A percentile compares a stretch with the other conserved stretches of the same genome.
Evolutionary conservation across 2,329 filamentous ascomycete species (phyloP).

Genomic region (Penicillium sp.): DNA sequence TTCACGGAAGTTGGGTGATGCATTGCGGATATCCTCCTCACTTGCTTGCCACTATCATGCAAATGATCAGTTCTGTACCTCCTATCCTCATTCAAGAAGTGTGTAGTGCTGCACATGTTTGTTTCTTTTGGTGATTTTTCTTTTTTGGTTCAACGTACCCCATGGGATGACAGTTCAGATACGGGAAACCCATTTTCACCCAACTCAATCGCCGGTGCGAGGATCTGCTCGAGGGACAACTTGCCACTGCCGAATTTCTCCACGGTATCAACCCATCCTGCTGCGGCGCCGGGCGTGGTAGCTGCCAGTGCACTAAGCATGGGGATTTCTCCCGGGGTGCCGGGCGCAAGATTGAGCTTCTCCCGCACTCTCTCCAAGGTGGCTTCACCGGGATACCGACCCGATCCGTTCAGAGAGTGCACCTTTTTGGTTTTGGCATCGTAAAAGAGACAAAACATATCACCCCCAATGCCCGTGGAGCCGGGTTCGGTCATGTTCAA

Average conservation of each 20-base stretch:
- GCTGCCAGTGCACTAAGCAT: conserved; percentile 71
- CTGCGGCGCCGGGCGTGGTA: conserved; percentile 83
- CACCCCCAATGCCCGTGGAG: conserved; percentile 90
- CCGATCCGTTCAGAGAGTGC: conserved; percentile 84
- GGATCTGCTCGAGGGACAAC: conserved; percentile 66
- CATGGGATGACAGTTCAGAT: conserved; percentile 65
- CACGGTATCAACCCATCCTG: conserved; percentile 86
- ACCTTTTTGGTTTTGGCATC: conserved; percentile 76
- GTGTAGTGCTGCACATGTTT: too few relatives aligned
- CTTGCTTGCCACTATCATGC: conserved; percentile 62
- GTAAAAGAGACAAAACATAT: conserved; percentile 95
- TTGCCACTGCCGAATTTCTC: conserved; percentile 86
- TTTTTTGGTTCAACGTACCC: conserved; percentile 47
- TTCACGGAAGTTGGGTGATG: conserved; percentile 80
- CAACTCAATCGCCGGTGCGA: conserved; percentile 75
- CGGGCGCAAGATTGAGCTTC: conserved; percentile 60
- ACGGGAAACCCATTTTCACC: conserved; percentile 88
- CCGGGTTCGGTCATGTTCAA: conserved; percentile 90
- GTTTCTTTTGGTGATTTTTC: too few relatives aligned
- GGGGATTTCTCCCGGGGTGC: conserved; percentile 58
- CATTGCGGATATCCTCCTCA: conserved; percentile 59
- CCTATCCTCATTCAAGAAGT: too few relatives aligned
- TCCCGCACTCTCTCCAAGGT: conserved; percentile 65
- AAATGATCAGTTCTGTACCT: background rate
- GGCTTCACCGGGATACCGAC: conserved; percentile 65